Percentiles rank a stretch among this genome's conserved stretches.
Conservation (phyloP, 257 asterid genomes). For the Fraxinus quadrangulata region DNA sequence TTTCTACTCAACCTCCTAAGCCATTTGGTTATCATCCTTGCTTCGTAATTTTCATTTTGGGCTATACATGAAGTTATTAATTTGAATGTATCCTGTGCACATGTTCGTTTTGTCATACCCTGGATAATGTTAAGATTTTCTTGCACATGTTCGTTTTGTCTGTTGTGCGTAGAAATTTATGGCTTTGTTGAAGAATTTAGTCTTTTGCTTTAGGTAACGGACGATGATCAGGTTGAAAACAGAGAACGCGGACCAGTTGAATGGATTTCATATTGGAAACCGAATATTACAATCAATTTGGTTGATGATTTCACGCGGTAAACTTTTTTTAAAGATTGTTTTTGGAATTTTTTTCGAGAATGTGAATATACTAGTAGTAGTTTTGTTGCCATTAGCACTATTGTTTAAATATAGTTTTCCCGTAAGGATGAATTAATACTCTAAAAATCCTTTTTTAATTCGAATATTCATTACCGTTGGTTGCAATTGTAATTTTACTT, state of each 20-base stretch:
- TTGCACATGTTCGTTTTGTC: not conserved
- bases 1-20: not conserved
- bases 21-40: constrained; percentile 1
- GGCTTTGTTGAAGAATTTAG: constrained; percentile 14
- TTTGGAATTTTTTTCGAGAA: constrained; percentile 12
- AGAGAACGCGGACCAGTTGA: constrained; percentile 67
- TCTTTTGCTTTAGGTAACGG: constrained; percentile 52
- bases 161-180: constrained; percentile 16
- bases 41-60: not conserved
- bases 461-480: not conserved
- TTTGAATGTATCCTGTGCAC: not conserved
- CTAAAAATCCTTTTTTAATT: not conserved
- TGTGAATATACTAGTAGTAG: not conserved
- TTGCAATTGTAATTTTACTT: not conserved
- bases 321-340: constrained; percentile 20
- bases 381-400: not conserved
- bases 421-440: not conserved
- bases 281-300: constrained; percentile 88
- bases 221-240: constrained; percentile 52
- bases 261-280: constrained; percentile 93
- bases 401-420: not conserved
- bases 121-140: constrained; percentile 4
- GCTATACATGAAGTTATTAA: not conserved
- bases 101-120: not conserved
- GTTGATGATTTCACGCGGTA: constrained; percentile 96